phyloP scores from a whole-genome alignment of 257 asterid genomes.

The Rauvolfia tetraphylla region DNA sequence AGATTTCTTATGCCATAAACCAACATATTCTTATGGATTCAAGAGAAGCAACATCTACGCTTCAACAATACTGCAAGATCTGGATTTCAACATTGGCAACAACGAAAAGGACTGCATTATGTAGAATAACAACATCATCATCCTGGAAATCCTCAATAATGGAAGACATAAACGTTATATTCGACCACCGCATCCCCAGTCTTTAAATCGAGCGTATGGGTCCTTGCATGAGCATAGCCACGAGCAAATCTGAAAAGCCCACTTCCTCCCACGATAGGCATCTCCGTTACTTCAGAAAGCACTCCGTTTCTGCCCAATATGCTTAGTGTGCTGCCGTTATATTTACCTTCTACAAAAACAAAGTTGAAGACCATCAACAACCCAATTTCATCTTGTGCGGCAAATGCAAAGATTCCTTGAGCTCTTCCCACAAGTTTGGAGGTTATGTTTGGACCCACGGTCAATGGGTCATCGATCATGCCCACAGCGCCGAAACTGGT shows the following conservation, averaged over 20 bases:
- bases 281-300: conserved; percentile 11
- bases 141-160: neutral
- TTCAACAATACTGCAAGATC: too few relatives aligned
- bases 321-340: conserved; percentile 9
- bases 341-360: conserved; percentile 16
- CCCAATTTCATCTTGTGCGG: conserved; percentile 13
- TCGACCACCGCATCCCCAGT: conserved; percentile 20
- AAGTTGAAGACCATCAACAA: conserved; percentile 12
- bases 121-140: too few relatives aligned
- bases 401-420: conserved; percentile 35
- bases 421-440: conserved; percentile 39
- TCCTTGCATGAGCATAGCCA: conserved; percentile 15
- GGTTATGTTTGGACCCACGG: neutral
- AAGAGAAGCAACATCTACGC: too few relatives aligned
- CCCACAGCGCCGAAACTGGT: conserved; percentile 24
- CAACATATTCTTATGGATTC: too few relatives aligned
- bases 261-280: conserved; percentile 20
- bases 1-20: too few relatives aligned
- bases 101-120: too few relatives aligned
- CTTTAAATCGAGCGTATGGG: neutral
- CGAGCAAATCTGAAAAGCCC: conserved; percentile 22
- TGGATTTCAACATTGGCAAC: too few relatives aligned
- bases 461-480: conserved; percentile 36
- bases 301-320: neutral
- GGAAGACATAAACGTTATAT: conserved; percentile 20